These are phyloP conservation scores for Ceratocystis smalleyi DNA, from an alignment of 2,329 filamentous ascomycete genomes.

Conservation along the genomic window DNA sequence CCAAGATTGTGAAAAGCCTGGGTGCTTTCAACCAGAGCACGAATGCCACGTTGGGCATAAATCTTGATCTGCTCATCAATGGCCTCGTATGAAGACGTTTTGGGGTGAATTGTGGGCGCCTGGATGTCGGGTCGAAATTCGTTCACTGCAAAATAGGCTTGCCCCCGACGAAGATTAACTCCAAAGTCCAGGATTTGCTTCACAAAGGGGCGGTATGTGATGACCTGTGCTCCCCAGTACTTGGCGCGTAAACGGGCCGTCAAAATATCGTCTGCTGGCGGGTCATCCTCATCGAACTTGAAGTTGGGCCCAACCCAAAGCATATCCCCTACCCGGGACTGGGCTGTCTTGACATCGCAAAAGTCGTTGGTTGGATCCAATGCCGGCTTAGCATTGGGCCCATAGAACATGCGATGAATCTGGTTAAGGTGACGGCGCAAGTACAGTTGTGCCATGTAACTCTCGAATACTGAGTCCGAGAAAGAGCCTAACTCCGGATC, in stretches of 20 bases:
- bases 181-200: slow-evolving; percentile 39
- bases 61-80: slow-evolving; percentile 34
- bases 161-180: slow-evolving; percentile 24
- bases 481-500: slow-evolving; percentile 26
- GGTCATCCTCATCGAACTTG: slow-evolving; percentile 49
- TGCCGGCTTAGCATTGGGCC: slow-evolving; percentile 26
- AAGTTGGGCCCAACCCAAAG: slow-evolving; percentile 36
- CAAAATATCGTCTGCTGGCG: slow-evolving; percentile 61
- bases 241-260: slow-evolving; percentile 75
- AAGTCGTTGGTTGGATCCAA: slow-evolving; percentile 23
- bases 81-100: slow-evolving; percentile 26
- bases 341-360: slow-evolving; percentile 28
- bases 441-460: slow-evolving; percentile 48
- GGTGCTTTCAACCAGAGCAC: slow-evolving; percentile 71
- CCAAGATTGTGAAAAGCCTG: slow-evolving; percentile 57
- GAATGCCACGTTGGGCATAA: slow-evolving; percentile 47
- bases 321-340: slow-evolving; percentile 22
- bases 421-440: slow-evolving; percentile 49
- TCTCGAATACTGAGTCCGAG: slow-evolving; percentile 35
- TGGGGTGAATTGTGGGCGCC: slow-evolving; percentile 25
- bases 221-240: slow-evolving; percentile 83
- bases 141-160: slow-evolving; percentile 22
- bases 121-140: slow-evolving; percentile 27
- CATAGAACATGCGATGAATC: slow-evolving; percentile 43
- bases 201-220: slow-evolving; percentile 69